Evolutionary conservation across 2,329 filamentous ascomycete genomes (phyloP).

Genomic region (Mycosphaerella sp.): DNA sequence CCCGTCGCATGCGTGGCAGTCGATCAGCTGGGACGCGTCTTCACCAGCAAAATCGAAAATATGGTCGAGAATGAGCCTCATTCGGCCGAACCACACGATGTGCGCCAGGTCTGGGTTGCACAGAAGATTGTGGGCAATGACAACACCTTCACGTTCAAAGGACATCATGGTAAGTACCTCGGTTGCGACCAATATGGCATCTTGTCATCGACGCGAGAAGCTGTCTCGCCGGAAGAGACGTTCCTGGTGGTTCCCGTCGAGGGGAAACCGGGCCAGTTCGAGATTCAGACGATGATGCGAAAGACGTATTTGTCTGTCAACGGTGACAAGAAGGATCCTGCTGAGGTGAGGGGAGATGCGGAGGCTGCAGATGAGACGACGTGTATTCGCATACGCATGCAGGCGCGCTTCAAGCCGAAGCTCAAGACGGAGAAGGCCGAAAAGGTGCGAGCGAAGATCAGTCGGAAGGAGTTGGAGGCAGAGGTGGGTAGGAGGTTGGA

Average conservation of each 20-base stretch:
- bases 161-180: slow-evolving; percentile 82
- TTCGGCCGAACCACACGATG: slow-evolving; percentile 93
- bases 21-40: slow-evolving; percentile 82
- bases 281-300: slow-evolving; percentile 40
- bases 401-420: slow-evolving; percentile 85
- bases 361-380: slow-evolving; percentile 62
- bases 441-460: slow-evolving; percentile 79
- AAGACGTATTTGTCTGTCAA: slow-evolving; percentile 63
- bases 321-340: slow-evolving; percentile 45
- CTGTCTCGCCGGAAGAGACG: slow-evolving; percentile 76
- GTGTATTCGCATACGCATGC: slow-evolving; percentile 79
- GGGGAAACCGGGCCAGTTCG: slow-evolving; percentile 22
- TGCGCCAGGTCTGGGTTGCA: slow-evolving; percentile 91
- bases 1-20: slow-evolving; percentile 71
- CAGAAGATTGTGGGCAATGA: slow-evolving; percentile 78
- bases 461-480: slow-evolving; percentile 57
- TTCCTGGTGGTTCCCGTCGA: slow-evolving; percentile 49
- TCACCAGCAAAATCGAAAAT: slow-evolving; percentile 75
- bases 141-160: slow-evolving; percentile 70
- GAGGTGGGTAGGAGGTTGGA: slow-evolving; percentile 30
- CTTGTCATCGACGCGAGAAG: slow-evolving; percentile 69
- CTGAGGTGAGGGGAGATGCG: slow-evolving; percentile 53
- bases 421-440: slow-evolving; percentile 74
- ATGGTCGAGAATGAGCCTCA: slow-evolving; percentile 73
- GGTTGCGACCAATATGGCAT: slow-evolving; percentile 78